Base-by-base conservation (phyloP, 345 rosid species). In the Eucalyptus coolabah region DNA sequence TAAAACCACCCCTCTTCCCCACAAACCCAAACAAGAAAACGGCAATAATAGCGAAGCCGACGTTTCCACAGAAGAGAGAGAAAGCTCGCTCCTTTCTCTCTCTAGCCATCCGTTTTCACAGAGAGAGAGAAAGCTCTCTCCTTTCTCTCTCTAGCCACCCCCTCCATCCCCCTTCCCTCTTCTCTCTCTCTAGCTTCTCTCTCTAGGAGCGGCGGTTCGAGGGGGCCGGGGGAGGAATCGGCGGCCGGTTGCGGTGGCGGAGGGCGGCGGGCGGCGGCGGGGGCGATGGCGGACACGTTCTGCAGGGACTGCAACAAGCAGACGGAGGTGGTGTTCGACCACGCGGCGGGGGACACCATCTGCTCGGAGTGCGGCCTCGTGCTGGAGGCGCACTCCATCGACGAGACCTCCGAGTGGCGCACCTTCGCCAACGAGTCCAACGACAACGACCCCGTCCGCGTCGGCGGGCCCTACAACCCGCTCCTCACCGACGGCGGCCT, bases 351-450 rank as follows among this genome's bases (percentile, higher is more conserved):
- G 9, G 90, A 93, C 88, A 91, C 92, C 23, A 90, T 94, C 86
- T 95, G 96, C 89, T 93, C 95, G 4, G 93, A 93, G 89, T 94
- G 94, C 86, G 94, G 94, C 19, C 92, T 95, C 4, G 91, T 95
- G 42, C 89, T 94, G 77, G 95, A 93, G 90, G 89, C 92, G 12
- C 91, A 91, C 91, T 90, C 89, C 87, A 89, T 93, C 54, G 95
- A 95, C 85, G 93, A 93, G 88, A 92, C 92, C 53, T 91, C 94
- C 37, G 95, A 94, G 90, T 93, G 94, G 95, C 91, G 95, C 12
- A 93, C 90, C 86, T 93, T 94, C 88, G 89, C 93, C 49, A 91
- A 90, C 89, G 93, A 91, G 49, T 91, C 92, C 50, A 85, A 88
- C n/a, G 91, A 88, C 87, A 91, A 91, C 86, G 94, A 94, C 90